Evolutionary conservation across 2,329 filamentous ascomycete species (phyloP), one percentile per base, ranked within the genome.

Genomic region (Truncatella angustata): DNA sequence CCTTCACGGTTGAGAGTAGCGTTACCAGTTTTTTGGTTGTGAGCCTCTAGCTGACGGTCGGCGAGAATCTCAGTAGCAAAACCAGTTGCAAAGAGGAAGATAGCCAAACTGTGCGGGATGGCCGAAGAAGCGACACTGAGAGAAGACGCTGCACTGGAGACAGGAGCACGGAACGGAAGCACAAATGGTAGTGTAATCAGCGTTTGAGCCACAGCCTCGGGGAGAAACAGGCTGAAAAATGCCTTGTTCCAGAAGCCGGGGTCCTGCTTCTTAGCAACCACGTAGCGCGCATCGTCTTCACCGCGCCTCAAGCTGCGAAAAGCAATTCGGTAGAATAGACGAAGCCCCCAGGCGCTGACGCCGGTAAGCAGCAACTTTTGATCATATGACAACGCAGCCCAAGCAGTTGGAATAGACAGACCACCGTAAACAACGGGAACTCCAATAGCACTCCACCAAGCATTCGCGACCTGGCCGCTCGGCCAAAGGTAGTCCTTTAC

Each of bases 401-500:
- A 74, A 12, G 79, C 77, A 42, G 73, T 67, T 1, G 68, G 59
- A 4, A 79, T 53, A 0, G 77, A 73, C 20, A 78, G 62, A 1
- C 75, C 72, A 30, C 73, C 69, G 53, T 72, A 68, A 40, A 71
- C 63, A 7, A 81, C 68, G 3, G 73, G 75, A 14, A 73, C 70
- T 12, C 80, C 80, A 39, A 85, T 65, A 20, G 81, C 79, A 51
- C 73, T 77, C 77, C 80, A 84, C 81, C 81, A 85, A 11, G 79
- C 80, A 60, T 82, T 84, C 52, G 72, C 63, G 11, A 84, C 75
- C 58, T 78, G 78, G 3, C 71, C 77, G 5, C 72, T 66, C 0
- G 80, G 78, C 80, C 80, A 84, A 9, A 81, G 65, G 70, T 76
- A 81, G 61, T 85, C 81, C 59, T 85, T 85, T 12, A 75, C 69